These are phyloP conservation scores for Chlorencoelia australis DNA, from an alignment of 2,329 filamentous ascomycete species.

Conservation along the genomic window DNA sequence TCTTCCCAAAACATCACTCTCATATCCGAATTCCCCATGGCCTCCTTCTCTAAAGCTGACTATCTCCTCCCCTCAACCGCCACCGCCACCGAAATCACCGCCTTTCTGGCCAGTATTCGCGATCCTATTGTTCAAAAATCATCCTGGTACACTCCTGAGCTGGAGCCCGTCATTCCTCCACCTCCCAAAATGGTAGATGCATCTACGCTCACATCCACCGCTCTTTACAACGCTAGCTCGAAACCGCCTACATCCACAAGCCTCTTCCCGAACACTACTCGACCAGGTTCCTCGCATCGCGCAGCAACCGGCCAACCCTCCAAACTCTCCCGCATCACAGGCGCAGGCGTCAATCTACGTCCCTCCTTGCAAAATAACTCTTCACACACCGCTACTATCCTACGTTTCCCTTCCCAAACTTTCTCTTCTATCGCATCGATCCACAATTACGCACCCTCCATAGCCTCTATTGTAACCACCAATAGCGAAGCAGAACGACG, in stretches of 20 bases:
- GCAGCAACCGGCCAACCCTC: neutral
- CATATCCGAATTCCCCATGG: constrained; percentile 17
- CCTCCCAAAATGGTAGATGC: neutral
- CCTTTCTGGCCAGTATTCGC: constrained; percentile 43
- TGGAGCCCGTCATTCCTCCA: constrained; percentile 10
- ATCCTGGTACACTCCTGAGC: constrained; percentile 36
- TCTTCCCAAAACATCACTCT: neutral
- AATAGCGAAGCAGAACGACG: neutral
- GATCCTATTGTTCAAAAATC: constrained; percentile 38
- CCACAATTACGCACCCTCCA: constrained; percentile 8
- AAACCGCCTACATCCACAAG: neutral
- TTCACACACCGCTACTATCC: neutral
- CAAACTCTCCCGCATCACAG: neutral
- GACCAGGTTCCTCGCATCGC: neutral
- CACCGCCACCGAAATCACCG: constrained; percentile 41
- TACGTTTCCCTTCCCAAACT: neutral
- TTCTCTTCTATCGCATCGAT: constrained; percentile 2
- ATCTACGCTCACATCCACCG: neutral
- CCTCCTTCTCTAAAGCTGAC: constrained; percentile 40
- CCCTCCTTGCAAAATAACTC: too few species aligned
- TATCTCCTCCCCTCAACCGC: constrained; percentile 47
- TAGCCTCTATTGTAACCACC: constrained; percentile 11
- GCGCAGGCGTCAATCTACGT: too few species aligned
- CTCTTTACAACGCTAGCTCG: neutral
- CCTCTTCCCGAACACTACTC: neutral